Evolutionary conservation across 441 rosid species (phyloP).

Genomic region (Biscutella auriculata): DNA sequence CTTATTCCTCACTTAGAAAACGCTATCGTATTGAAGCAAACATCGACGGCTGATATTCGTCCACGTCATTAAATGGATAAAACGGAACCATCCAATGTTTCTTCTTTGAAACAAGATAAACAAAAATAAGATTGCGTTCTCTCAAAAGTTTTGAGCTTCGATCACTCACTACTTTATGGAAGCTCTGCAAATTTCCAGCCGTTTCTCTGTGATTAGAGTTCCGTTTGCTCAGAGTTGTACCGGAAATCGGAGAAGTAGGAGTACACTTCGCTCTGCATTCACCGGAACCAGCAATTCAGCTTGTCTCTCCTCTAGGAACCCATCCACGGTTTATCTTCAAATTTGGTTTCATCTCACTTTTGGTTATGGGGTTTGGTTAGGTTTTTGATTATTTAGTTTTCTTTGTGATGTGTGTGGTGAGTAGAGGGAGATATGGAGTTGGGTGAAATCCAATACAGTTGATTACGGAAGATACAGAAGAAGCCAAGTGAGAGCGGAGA

Average conservation of each 20-base stretch:
- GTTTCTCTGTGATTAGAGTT: slow-evolving; percentile 11
- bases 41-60: background rate
- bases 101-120: slow-evolving; percentile 2
- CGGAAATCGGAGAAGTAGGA: background rate
- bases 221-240: slow-evolving; percentile 1
- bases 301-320: slow-evolving; percentile 39
- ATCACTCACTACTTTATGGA: slow-evolving; percentile 16
- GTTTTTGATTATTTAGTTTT: background rate
- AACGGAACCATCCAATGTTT: slow-evolving; percentile 5
- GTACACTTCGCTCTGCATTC: slow-evolving; percentile 25
- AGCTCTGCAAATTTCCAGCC: slow-evolving; percentile 19
- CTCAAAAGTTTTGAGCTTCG: background rate
- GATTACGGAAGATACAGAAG: slow-evolving; percentile 28
- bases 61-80: slow-evolving; percentile 21
- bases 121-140: slow-evolving; percentile 4
- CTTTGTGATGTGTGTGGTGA: background rate
- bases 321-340: slow-evolving; percentile 42
- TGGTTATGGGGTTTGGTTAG: background rate
- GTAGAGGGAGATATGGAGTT: slow-evolving; percentile 56
- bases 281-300: slow-evolving; percentile 27
- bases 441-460: slow-evolving; percentile 47
- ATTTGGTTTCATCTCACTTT: background rate
- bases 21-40: background rate
- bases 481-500: slow-evolving; percentile 63
- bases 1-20: no score